Evolutionary conservation across 208 protist species (phyloP), one percentile per base, ranked within the genome.

Genomic region (Chromosphaera perkinsii): DNA sequence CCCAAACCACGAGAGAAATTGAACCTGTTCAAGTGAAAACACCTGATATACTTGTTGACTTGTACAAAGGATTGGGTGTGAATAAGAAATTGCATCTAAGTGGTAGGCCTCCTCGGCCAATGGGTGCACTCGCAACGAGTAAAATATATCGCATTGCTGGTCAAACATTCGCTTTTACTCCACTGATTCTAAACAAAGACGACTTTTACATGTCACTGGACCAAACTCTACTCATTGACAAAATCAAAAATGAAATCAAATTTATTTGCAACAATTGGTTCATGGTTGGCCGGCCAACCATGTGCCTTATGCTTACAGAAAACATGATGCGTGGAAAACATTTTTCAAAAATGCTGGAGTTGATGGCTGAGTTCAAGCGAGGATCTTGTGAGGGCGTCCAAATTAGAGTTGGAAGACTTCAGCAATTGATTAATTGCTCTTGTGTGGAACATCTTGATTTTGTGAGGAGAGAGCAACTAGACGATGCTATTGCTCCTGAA

Each of bases 201-300:
- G 70, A 75, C 37, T 75, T 71, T 54, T 75, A 75, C 51, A 63
- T 75, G 31, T 33, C 32, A 10, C 31, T 52, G 45, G 70, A 75
- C 52, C 36, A 60, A 29, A 10, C 52, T 7, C 36, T 75, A 20
- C 70, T 75, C 20, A 69, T 60, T 42, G 70, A 75, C 59, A 64
- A 49, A 2, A 70, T 75, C 52, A 68, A 69, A 35, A 54, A 32
- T 20, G 37, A 63, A 63, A n/a, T 63, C 3, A 26, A 32, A 14
- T 63, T 63, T 49, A 63, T 63, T 14, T 12, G 57, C 9, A 24
- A 7, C 9, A 63, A 63, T 26, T 63, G 57, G 57, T 29, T 22
- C 12, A 22, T 42, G 57, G 49, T 63, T 4, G 42, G 54, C 17
- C 51, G 70, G 5, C 70, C 70, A 26, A 39, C 52, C 2, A 57